Base-by-base conservation (phyloP, 176 grass and related monocot genomes). In the Tuctoria greenei region DNA sequence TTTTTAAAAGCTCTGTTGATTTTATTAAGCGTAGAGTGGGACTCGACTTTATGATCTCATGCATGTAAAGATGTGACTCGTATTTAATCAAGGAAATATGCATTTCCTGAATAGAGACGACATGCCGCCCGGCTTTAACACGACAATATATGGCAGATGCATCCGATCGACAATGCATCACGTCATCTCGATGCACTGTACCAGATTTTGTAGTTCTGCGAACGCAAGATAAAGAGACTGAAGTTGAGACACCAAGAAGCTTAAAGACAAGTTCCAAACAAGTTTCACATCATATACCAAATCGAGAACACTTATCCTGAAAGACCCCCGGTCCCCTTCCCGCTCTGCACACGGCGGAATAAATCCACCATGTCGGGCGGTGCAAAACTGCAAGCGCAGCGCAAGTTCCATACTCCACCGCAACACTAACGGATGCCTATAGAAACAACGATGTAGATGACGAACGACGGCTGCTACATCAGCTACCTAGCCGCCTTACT, bases 301-400 rank as follows among this genome's bases (percentile, higher is more conserved):
- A 88, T 88, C 79, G 66, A 51, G 85, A n/a, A 8, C 17, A 68
- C 74, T 79, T 78, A 87, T 87, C 85, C 68, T 60, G 17, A 87
- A 87, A 79, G 85, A 82, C 83, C 67, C 25, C 60, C 46, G 74
- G 79, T 82, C 68, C 79, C 85, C 85, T 79, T 83, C 80, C 74
- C 16, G 68, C 34, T 39, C 67, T 59, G 41, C 38, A 67, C 67
- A 56, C 79, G 38, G 31, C 3, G 31, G 15, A 61, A 20, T 40
- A 49, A 61, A 2, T 50, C 81, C 52, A 31, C 18, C 31, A 10
- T 27, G 17, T 18, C 17, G 59, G 15, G n/a, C n/a, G n/a, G n/a
- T n/a, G n/a, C n/a, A n/a, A n/a, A n/a, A n/a, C n/a, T 44, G 61
- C 61, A 17, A 54, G 11, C 41, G 65, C 65, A 25, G 38, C 38